phyloP scores from a whole-genome alignment of 305 asterid genomes.

The Solanum chacoense region DNA sequence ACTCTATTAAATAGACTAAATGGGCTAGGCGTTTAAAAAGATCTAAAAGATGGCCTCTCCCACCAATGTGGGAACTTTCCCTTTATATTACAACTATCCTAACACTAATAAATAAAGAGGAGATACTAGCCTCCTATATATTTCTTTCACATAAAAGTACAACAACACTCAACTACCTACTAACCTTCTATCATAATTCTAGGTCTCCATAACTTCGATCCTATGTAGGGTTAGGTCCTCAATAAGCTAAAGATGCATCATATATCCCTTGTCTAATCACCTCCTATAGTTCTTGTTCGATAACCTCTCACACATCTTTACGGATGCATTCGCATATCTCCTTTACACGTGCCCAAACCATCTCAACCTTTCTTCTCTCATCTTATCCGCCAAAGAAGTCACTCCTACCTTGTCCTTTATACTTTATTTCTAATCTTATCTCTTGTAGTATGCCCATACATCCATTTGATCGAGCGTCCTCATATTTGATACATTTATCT shows the following conservation, averaged over 20 bases:
- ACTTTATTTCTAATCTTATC: not conserved
- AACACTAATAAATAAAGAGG: not conserved
- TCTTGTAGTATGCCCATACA: not conserved
- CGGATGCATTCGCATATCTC: not conserved
- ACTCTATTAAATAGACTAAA: no score
- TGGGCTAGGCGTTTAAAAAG: not conserved
- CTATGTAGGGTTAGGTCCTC: not conserved
- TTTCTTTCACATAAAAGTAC: not conserved
- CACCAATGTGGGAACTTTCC: not conserved
- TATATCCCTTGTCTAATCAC: not conserved
- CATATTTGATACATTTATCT: not conserved
- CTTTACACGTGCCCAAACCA: no score
- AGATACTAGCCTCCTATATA: not conserved
- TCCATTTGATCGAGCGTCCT: not conserved
- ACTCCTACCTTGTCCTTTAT: not conserved
- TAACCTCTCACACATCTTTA: not conserved
- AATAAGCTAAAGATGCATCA: not conserved
- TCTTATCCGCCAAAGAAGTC: not conserved
- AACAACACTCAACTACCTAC: not conserved
- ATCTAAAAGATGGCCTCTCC: not conserved
- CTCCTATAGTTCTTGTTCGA: not conserved
- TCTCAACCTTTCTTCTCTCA: not conserved
- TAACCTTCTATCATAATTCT: not conserved
- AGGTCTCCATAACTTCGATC: not conserved
- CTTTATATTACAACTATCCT: not conserved